Conservation (phyloP, 306 rosid genomes). For the Sesbania bispinosa region DNA sequence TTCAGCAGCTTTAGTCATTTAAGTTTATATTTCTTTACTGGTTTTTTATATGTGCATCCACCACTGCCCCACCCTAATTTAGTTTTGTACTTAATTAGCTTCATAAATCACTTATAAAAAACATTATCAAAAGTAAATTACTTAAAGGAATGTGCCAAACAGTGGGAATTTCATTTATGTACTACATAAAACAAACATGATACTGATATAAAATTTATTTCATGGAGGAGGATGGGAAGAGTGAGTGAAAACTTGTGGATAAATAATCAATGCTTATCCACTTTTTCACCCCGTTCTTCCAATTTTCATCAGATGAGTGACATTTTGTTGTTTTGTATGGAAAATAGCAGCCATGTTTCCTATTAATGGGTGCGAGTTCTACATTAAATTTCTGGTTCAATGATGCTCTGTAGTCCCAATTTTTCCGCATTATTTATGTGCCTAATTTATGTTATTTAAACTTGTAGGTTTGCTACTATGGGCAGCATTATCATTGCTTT, state of each 20-base stretch:
- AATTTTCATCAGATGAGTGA: background rate
- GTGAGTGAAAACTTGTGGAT: too few species aligned
- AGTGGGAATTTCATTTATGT: too few species aligned
- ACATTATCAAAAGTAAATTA: too few species aligned
- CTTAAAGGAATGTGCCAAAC: too few species aligned
- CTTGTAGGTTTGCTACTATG: slow-evolving; percentile 91
- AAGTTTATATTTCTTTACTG: background rate
- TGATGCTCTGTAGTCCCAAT: background rate
- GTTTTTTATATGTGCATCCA: background rate
- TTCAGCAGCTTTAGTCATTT: background rate
- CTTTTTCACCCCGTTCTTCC: background rate
- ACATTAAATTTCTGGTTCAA: background rate
- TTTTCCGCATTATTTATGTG: background rate
- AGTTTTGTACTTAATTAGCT: background rate
- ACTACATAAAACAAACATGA: too few species aligned
- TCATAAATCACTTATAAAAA: background rate
- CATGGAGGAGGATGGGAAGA: too few species aligned
- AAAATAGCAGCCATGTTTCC: background rate
- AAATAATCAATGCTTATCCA: too few species aligned
- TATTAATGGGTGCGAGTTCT: too few species aligned
- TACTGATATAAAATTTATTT: too few species aligned
- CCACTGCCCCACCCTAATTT: background rate
- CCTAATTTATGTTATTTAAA: slow-evolving; percentile 22
- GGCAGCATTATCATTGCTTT: slow-evolving; percentile 97
- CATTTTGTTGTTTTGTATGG: background rate